These are phyloP conservation scores for Tetrahymena malaccensis DNA, from an alignment of 73 alveolate species.

Conservation along the genomic window DNA sequence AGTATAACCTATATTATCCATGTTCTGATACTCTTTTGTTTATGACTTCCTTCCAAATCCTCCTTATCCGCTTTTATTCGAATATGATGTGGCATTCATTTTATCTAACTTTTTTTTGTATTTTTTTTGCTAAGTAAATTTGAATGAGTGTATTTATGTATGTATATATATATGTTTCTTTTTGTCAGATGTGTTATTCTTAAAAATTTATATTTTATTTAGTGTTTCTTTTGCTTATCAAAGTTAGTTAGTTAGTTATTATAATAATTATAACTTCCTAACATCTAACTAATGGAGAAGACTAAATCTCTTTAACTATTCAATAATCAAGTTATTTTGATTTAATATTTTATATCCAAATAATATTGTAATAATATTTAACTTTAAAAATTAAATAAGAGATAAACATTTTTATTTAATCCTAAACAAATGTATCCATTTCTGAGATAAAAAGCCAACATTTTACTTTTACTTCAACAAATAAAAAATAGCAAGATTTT, in stretches of 20 bases:
- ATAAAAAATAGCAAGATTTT: too few species aligned
- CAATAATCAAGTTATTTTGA: not conserved
- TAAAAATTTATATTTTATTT: too few species aligned
- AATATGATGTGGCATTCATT: not conserved
- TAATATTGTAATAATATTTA: too few species aligned
- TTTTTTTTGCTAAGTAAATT: not conserved
- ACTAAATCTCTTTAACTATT: not conserved
- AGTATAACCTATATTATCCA: not conserved
- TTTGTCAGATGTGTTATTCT: not conserved
- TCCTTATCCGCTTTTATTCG: not conserved
- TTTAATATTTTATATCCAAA: not conserved
- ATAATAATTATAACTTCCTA: not conserved
- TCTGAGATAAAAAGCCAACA: too few species aligned
- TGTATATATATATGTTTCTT: not conserved
- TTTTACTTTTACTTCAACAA: too few species aligned
- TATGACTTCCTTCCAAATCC: not conserved
- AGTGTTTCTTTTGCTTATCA: not conserved
- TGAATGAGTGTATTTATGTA: not conserved
- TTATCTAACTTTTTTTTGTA: not conserved
- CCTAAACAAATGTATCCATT: too few species aligned
- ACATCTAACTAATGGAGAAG: not conserved
- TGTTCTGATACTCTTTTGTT: not conserved
- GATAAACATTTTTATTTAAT: too few species aligned
- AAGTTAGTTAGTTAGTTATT: not conserved
- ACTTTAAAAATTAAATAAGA: not conserved